Evolutionary conservation across 176 grass and related monocot species (phyloP).

Genomic region (Carex kokanica): DNA sequence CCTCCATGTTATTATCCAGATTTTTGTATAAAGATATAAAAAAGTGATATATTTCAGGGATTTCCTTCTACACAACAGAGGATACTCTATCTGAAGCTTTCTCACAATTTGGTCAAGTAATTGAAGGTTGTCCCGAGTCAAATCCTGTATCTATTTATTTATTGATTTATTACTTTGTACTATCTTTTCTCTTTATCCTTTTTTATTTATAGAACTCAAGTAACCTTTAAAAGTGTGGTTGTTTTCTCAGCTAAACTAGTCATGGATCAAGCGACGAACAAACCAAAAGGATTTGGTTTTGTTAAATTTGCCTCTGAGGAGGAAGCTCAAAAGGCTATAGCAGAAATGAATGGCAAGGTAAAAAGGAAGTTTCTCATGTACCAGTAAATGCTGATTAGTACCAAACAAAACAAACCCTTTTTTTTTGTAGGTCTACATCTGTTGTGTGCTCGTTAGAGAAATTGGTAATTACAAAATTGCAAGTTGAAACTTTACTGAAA

Average conservation of each 20-base stretch:
- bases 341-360: constrained; percentile 86
- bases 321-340: constrained; percentile 42
- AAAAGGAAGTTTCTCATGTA: not conserved
- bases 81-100: constrained; percentile 40
- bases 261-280: constrained; percentile 31
- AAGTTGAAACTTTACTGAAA: not conserved
- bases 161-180: not conserved
- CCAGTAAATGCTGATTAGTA: not conserved
- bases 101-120: constrained; percentile 66
- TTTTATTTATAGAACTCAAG: not conserved
- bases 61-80: constrained; percentile 42
- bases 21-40: not conserved
- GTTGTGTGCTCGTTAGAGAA: not conserved
- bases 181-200: not conserved
- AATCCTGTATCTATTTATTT: not conserved
- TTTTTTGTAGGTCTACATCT: not conserved
- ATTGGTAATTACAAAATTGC: not conserved
- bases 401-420: not conserved
- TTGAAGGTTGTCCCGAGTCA: constrained; percentile 41
- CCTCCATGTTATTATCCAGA: not conserved
- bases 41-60: constrained; percentile 18
- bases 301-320: constrained; percentile 70
- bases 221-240: constrained; percentile 16
- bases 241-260: constrained; percentile 51
- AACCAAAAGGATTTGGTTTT: constrained; percentile 85